A percentile compares a stretch with the other conserved stretches of the same genome.
phyloP scores from a whole-genome alignment of 2,329 filamentous ascomycete genomes.

The Chaetomiaceae sp. region DNA sequence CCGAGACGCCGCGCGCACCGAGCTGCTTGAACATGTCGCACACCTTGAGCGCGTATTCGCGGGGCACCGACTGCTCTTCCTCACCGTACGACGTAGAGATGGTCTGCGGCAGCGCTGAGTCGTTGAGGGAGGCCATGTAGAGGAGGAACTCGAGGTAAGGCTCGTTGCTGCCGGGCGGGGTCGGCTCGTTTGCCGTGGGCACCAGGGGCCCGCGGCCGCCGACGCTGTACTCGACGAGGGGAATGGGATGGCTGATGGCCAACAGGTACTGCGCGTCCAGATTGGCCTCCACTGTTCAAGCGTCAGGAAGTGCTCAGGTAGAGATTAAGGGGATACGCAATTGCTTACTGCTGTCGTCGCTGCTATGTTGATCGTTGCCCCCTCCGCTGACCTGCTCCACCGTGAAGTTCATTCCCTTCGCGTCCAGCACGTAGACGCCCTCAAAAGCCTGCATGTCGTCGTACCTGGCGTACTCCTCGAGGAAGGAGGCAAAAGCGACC shows the following conservation, averaged over 20 bases:
- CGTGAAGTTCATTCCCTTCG: constrained; percentile 46
- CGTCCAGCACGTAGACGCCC: constrained; percentile 44
- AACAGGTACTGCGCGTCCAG: constrained; percentile 58
- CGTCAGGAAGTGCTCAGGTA: not conserved
- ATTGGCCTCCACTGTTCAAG: constrained; percentile 48
- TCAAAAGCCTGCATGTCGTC: constrained; percentile 47
- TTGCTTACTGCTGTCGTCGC: constrained; percentile 29
- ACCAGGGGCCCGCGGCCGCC: constrained; percentile 53
- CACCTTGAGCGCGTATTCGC: constrained; percentile 53
- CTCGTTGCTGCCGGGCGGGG: constrained; percentile 55
- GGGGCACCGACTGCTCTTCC: constrained; percentile 57
- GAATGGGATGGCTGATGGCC: constrained; percentile 47
- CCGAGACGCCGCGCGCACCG: constrained; percentile 58
- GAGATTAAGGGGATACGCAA: not conserved
- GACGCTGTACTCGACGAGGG: constrained; percentile 53
- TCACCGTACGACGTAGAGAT: constrained; percentile 63
- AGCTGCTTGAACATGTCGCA: constrained; percentile 61
- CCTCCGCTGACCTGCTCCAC: constrained; percentile 52
- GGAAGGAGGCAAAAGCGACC: constrained; percentile 36
- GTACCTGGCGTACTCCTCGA: constrained; percentile 43
- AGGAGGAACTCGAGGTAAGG: constrained; percentile 60
- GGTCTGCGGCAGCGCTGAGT: constrained; percentile 50
- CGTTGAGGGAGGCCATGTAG: constrained; percentile 47
- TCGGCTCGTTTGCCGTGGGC: constrained; percentile 45
- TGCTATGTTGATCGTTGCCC: constrained; percentile 40